Evolutionary conservation across 2,329 filamentous ascomycete species (phyloP), one percentile per base, ranked within the genome.

Genomic region (Ascosphaera acerosa): DNA sequence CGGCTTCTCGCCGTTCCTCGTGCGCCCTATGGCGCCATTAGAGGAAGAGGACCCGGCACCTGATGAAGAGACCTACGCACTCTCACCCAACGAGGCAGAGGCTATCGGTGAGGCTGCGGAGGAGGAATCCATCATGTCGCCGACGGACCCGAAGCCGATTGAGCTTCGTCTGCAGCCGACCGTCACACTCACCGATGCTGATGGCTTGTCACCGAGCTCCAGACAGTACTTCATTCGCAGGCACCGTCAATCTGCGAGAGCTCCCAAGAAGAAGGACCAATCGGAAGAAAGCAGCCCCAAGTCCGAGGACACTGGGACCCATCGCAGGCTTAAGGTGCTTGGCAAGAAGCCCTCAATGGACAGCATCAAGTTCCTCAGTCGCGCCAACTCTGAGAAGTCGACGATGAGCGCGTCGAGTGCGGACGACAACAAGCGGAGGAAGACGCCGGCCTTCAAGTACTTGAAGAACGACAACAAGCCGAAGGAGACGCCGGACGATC

Each of bases 131-230:
- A 15, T 29, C 12, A 17, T 17, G 4, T 4, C 14, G 9, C 27
- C 27, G 4, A 29, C 10, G 4, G 27, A 17, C 6, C 15, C 15
- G 6, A 29, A 29, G 27, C 27, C 77, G 18, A 62, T 92, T 15
- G 81, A 89, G 46, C 61, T 81, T 33, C 70, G 84, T 20, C 61
- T 94, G 25, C 73, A 72, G 33, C 81, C 87, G 9, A 94, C 84
- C 0, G 53, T 91, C 44, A 72, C 62, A 14, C 51, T 60, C 39
- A 52, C 48, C 22, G 58, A 59, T 46, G 52, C 45, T 29, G 46
- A 37, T 29, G 50, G 44, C 17, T 42, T 44, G 5, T 50, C 49
- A 28, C 40, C 45, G 10, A 48, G 50, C 4, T 35, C 43, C 3
- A 40, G 34, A 19, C 41, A 49, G 18, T 36, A 28, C 15, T 32